Evolutionary conservation across 352 stramenopile genomes (phyloP).

Genomic region (Phytophthora citricola): DNA sequence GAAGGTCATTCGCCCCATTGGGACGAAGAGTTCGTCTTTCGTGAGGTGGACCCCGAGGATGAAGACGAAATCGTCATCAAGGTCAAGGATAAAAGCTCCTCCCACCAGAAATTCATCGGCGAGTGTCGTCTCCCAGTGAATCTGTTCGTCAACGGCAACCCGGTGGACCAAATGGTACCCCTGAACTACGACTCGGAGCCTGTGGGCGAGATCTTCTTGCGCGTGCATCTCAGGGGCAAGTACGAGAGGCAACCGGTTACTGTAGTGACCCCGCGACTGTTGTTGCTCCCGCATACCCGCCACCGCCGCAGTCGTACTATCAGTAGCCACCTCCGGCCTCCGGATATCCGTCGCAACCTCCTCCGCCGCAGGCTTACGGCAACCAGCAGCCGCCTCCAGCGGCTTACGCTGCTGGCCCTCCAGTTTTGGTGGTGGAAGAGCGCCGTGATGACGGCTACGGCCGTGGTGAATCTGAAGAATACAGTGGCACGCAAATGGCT

Average conservation of each 20-base stretch:
- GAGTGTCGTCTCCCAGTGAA: slow-evolving; percentile 75
- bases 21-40: slow-evolving; percentile 87
- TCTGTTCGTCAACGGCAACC: slow-evolving; percentile 69
- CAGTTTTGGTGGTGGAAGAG: slow-evolving; percentile 36
- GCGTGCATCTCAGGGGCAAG: slow-evolving; percentile 29
- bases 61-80: slow-evolving; percentile 70
- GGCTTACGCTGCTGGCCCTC: slow-evolving; percentile 43
- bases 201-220: slow-evolving; percentile 83
- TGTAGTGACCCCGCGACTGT: too few species aligned
- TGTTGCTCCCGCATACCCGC: too few species aligned
- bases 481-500: slow-evolving; percentile 53
- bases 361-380: neutral
- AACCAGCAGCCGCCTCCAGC: slow-evolving; percentile 4
- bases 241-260: too few species aligned
- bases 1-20: slow-evolving; percentile 51
- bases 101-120: slow-evolving; percentile 62
- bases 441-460: slow-evolving; percentile 29
- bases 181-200: slow-evolving; percentile 68
- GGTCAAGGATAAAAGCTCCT: slow-evolving; percentile 90
- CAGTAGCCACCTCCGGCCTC: slow-evolving; percentile 36
- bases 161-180: slow-evolving; percentile 87
- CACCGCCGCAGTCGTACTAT: slow-evolving; percentile 33
- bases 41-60: slow-evolving; percentile 72
- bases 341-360: slow-evolving; percentile 38
- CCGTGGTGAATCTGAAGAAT: slow-evolving; percentile 18